phyloP scores from a whole-genome alignment of 257 asterid species.

The Plectranthus barbatus region DNA sequence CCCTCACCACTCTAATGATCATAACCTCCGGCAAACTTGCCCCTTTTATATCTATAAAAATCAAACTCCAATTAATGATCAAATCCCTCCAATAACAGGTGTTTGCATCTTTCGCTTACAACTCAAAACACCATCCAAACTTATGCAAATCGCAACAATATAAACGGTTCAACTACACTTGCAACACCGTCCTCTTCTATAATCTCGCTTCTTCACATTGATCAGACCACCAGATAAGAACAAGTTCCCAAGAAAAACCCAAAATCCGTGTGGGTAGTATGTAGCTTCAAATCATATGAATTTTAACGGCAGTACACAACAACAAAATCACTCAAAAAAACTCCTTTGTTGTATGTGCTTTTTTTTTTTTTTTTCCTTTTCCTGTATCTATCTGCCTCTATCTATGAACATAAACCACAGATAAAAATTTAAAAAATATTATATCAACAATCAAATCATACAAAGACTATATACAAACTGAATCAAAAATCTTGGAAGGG shows the following conservation, averaged over 20 bases:
- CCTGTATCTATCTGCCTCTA: constrained; percentile 9
- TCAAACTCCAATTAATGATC: constrained; percentile 8
- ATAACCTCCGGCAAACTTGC: constrained; percentile 24
- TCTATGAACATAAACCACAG: constrained; percentile 18
- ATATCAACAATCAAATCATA: constrained; percentile 21
- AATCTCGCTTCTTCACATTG: constrained; percentile 17
- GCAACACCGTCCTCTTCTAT: constrained; percentile 14
- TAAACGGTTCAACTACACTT: constrained; percentile 18
- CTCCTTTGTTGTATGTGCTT: constrained; percentile 31
- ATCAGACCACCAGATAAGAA: constrained; percentile 29
- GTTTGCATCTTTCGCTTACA: constrained; percentile 47
- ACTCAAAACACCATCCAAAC: constrained; percentile 31
- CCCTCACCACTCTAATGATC: constrained; percentile 28
- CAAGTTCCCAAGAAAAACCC: constrained; percentile 1
- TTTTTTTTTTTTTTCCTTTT: background rate
- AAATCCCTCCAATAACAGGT: constrained; percentile 30
- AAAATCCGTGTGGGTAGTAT: constrained; percentile 2
- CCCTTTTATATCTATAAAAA: constrained; percentile 4
- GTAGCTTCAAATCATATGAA: constrained; percentile 2
- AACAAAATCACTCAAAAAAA: constrained; percentile 37
- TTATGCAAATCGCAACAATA: constrained; percentile 35
- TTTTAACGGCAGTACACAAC: constrained; percentile 23
- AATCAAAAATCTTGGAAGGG: constrained; percentile 29
- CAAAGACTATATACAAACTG: constrained; percentile 31
- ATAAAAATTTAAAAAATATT: constrained; percentile 23